phyloP scores from a whole-genome alignment of 2,329 filamentous ascomycete genomes.

The Aspergillus jensenii region DNA sequence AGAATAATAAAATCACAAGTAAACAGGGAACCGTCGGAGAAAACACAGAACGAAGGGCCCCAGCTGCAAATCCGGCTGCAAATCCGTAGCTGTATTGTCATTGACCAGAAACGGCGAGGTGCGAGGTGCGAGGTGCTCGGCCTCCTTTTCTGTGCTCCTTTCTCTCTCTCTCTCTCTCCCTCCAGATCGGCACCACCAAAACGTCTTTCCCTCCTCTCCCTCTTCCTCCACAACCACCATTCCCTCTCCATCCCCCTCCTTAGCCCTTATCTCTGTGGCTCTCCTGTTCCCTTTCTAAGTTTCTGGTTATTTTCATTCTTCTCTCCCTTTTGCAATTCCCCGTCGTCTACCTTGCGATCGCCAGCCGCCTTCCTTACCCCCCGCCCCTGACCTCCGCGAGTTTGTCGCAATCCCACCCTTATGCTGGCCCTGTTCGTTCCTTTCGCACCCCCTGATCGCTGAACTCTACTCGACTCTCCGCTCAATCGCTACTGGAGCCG shows the following conservation, averaged over 20 bases:
- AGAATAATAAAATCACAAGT: constrained; percentile 5
- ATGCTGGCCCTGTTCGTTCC: constrained; percentile 20
- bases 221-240: constrained; percentile 15
- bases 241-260: constrained; percentile 20
- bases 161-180: constrained; percentile 7
- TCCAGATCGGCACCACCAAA: constrained; percentile 10
- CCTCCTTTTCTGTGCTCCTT: constrained; percentile 1
- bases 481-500: constrained; percentile 1
- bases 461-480: constrained; percentile 7
- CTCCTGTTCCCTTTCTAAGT: neutral
- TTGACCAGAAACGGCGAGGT: neutral
- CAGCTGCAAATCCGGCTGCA: neutral
- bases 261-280: constrained; percentile 15
- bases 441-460: constrained; percentile 7
- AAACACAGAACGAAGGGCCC: neutral
- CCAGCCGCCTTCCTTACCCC: neutral
- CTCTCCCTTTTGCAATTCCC: constrained; percentile 9
- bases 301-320: neutral
- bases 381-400: constrained; percentile 16
- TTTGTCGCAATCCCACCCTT: constrained; percentile 22
- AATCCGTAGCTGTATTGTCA: neutral
- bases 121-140: neutral
- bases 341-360: constrained; percentile 11
- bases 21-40: constrained; percentile 3
- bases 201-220: constrained; percentile 19